These are phyloP conservation scores for Skeletonema potamos DNA, from an alignment of 108 stramenopile genomes.

Conservation along the genomic window DNA sequence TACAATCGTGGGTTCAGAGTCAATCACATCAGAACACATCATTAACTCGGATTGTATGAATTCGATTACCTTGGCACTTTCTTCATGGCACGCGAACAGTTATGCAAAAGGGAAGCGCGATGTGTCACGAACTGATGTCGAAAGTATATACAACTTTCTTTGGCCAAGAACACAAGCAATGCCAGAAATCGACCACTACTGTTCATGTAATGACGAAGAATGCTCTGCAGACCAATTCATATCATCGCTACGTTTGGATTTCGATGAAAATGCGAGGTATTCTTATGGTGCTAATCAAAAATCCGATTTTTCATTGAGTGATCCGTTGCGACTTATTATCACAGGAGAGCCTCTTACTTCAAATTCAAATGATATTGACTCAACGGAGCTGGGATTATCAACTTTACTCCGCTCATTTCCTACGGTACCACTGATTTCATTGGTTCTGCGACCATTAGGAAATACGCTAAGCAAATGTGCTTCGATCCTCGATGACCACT, in stretches of 20 bases:
- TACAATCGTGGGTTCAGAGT: neutral
- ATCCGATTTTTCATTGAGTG: neutral
- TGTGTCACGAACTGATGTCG: neutral
- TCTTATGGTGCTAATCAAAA: neutral
- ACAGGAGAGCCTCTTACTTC: neutral
- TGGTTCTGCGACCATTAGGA: conserved; percentile 15
- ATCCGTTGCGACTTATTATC: neutral
- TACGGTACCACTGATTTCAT: conserved; percentile 24
- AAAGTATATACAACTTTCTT: neutral
- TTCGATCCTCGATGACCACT: neutral
- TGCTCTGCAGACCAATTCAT: neutral
- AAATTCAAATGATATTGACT: neutral
- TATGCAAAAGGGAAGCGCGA: neutral
- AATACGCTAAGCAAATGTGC: neutral
- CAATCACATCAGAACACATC: neutral
- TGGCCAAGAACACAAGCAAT: neutral
- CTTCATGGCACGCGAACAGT: neutral
- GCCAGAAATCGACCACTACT: neutral
- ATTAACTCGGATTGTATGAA: neutral
- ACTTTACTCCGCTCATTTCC: neutral
- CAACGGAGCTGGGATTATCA: neutral
- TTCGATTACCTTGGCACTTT: neutral
- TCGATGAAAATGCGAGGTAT: neutral
- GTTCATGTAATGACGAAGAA: neutral
- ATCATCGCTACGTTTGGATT: neutral